Conservation (phyloP, 2,329 filamentous ascomycete genomes). For the Cordyceps cicadae region DNA sequence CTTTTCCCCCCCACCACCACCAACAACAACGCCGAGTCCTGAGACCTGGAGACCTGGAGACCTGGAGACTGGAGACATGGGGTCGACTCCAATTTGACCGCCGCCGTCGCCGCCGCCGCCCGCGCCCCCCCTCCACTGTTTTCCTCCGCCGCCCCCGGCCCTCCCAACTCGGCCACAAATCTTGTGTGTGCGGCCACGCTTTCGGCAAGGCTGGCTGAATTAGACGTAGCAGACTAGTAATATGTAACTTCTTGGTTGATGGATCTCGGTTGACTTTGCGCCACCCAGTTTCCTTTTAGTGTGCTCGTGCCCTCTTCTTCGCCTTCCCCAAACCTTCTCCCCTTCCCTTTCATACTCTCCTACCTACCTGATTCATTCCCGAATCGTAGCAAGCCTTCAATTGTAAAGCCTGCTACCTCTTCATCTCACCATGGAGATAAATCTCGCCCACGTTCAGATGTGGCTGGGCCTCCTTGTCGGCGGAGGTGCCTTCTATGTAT, state of each 20-base stretch:
- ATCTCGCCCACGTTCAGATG: conserved; percentile 28
- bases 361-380: background rate
- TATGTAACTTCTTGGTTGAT: background rate
- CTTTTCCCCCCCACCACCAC: too few species aligned
- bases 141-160: background rate
- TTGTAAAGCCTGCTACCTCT: background rate
- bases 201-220: background rate
- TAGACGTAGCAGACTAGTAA: too few species aligned
- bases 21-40: background rate
- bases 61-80: too few species aligned
- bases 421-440: conserved; percentile 20
- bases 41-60: background rate
- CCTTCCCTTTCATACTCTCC: background rate
- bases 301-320: background rate
- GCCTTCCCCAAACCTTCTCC: background rate
- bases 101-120: background rate
- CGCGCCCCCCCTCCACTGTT: background rate
- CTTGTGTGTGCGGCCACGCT: background rate
- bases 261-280: background rate
- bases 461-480: conserved; percentile 32
- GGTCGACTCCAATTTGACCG: background rate
- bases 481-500: conserved; percentile 33
- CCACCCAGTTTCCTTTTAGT: conserved; percentile 2
- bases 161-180: background rate
- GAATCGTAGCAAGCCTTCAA: background rate